A percentile compares a stretch with the other conserved stretches of the same genome.
Evolutionary conservation across 176 grass and related monocot species (phyloP).

Genomic region (Triticum timopheevii): DNA sequence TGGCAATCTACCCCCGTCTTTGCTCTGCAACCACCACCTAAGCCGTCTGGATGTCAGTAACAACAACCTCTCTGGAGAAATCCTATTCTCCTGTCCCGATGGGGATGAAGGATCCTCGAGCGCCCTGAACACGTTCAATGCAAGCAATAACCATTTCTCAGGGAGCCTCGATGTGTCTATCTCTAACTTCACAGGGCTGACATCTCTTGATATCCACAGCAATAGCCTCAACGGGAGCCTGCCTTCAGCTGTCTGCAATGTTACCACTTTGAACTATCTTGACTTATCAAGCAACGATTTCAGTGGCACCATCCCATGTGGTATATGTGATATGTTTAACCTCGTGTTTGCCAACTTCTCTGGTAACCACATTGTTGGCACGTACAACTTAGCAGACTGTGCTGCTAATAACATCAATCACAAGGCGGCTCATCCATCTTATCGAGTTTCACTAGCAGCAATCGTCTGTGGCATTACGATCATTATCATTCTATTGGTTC

Average conservation of each 20-base stretch:
- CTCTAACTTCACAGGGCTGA: constrained; percentile 63
- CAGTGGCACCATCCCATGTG: constrained; percentile 61
- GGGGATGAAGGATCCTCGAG: constrained; percentile 11
- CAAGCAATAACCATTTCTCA: constrained; percentile 68
- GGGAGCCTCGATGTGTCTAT: constrained; percentile 54
- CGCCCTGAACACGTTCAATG: constrained; percentile 65
- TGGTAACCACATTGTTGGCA: constrained; percentile 46
- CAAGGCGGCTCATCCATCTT: constrained; percentile 19
- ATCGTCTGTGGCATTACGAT: constrained; percentile 31
- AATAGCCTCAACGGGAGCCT: constrained; percentile 70
- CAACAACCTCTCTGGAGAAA: constrained; percentile 63
- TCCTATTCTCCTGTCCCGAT: constrained; percentile 40
- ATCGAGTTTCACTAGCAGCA: constrained; percentile 20
- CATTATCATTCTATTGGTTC: constrained; percentile 27
- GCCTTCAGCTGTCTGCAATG: constrained; percentile 50
- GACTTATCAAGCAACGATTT: constrained; percentile 80
- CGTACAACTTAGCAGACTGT: constrained; percentile 49
- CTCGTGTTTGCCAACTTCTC: constrained; percentile 70
- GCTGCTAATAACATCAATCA: constrained; percentile 23
- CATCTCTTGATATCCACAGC: constrained; percentile 74
- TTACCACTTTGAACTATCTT: constrained; percentile 65
- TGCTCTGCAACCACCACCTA: constrained; percentile 56
- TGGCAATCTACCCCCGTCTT: constrained; percentile 51
- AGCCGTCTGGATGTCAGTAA: constrained; percentile 63
- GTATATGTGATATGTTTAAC: constrained; percentile 53